Base-by-base conservation (phyloP, 352 stramenopile genomes). In the Pythium coloratum region DNA sequence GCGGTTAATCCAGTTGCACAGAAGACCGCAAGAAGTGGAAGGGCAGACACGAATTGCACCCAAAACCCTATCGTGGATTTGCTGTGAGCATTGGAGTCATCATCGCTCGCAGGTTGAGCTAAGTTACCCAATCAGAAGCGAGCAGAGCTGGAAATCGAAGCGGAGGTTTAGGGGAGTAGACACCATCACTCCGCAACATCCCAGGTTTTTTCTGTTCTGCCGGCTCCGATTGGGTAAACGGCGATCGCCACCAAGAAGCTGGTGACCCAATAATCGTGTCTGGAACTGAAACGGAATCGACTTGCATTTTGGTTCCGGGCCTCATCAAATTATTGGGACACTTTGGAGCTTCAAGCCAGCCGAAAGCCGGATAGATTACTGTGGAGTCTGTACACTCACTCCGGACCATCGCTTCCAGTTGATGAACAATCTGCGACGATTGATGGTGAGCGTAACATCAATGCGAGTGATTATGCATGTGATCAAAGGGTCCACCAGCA, bases 171-270 rank as follows among this genome's bases (percentile, higher is more conserved):
- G 59, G 59, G 47, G 36, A 53, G 5, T n/a, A 12, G 18, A 9
- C n/a, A 53, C n/a, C 24, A 59, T 54, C 47, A 65, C 55, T 38
- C 49, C 53, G 59, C 32, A 53, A 32, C 49, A 30, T 53, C 28
- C n/a, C 30, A 32, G 32, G 30, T 51, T 38, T 49, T 59, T 59
- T 65, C 59, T 53, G 26, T 59, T 65, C 59, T 44, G n/a, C 47
- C 16, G 47, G 20, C 34, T 42, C 59, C 58, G 59, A 65, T 65
- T 65, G 59, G 59, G 10, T 65, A 59, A 59, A 18, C 34, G 20
- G 6, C n/a, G 8, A 16, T 44, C 42, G 13, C 42, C n/a, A 16
- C 6, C 5, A 24, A 24, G 20, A 24, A 24, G 20, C 20, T 24
- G 20, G 20, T 24, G n/a, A 30, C 16, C 46, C 5, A 28, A 53